These are phyloP conservation scores for Limnomonas spitsbergensis DNA, from an alignment of 139 green algal genomes.

Conservation along the genomic window DNA sequence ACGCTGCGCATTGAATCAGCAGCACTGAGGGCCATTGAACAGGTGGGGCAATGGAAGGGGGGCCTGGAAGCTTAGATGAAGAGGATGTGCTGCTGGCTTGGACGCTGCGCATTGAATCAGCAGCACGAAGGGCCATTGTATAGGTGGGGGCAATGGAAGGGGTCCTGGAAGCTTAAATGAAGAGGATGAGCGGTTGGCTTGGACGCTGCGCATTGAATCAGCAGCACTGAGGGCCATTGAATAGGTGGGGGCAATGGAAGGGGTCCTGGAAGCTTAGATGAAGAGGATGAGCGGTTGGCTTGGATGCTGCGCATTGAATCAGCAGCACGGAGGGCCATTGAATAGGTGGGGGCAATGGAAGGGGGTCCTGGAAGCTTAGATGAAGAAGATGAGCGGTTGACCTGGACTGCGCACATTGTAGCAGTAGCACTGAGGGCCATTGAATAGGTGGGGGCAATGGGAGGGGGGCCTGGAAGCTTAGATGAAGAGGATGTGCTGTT, in stretches of 20 bases:
- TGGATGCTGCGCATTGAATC: conserved; percentile 33
- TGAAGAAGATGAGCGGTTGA: too few relatives aligned
- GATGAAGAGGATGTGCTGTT: too few relatives aligned
- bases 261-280: conserved; percentile 25
- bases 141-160: neutral
- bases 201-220: conserved; percentile 29
- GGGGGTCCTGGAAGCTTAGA: too few relatives aligned
- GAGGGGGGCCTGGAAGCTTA: too few relatives aligned
- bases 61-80: conserved; percentile 30
- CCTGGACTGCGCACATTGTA: too few relatives aligned
- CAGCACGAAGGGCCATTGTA: conserved; percentile 18
- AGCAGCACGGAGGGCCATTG: conserved; percentile 22
- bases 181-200: conserved; percentile 45
- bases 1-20: conserved; percentile 27
- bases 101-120: conserved; percentile 27
- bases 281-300: conserved; percentile 45
- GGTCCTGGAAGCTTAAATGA: conserved; percentile 29
- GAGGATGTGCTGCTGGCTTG: conserved; percentile 44
- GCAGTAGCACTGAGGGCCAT: too few relatives aligned
- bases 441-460: too few relatives aligned
- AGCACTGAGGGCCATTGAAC: conserved; percentile 20
- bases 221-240: conserved; percentile 24
- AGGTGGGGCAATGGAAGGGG: neutral
- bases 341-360: neutral
- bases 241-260: neutral